These are phyloP conservation scores for Capronia americana DNA, from an alignment of 2,329 filamentous ascomycete genomes.

Conservation along the genomic window DNA sequence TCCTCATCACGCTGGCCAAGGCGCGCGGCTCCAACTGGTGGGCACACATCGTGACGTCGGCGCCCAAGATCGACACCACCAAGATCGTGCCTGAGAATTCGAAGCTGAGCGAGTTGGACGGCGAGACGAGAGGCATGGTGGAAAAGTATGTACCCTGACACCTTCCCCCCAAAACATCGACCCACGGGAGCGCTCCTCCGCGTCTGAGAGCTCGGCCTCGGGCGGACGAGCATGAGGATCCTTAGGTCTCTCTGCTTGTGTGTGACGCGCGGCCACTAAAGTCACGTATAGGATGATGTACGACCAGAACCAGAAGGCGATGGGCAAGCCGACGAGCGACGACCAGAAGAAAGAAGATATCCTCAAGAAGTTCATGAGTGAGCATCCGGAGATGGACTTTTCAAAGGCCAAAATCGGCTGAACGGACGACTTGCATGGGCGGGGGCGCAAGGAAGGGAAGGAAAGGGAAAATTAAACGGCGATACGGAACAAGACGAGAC, in stretches of 20 bases:
- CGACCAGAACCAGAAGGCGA: slow-evolving; percentile 96
- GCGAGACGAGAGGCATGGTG: slow-evolving; percentile 94
- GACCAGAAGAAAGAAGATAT: slow-evolving; percentile 96
- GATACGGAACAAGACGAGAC: neutral
- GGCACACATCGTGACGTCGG: slow-evolving; percentile 84
- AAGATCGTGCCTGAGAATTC: slow-evolving; percentile 95
- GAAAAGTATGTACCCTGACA: slow-evolving; percentile 72
- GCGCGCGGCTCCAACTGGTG: slow-evolving; percentile 98
- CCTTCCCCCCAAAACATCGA: no score
- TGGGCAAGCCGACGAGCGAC: slow-evolving; percentile 84
- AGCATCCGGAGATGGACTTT: slow-evolving; percentile 77
- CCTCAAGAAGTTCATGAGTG: slow-evolving; percentile 86
- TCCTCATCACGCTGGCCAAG: slow-evolving; percentile 92
- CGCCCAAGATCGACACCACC: slow-evolving; percentile 90
- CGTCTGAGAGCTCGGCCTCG: no score
- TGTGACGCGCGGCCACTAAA: neutral
- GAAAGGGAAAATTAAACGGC: neutral
- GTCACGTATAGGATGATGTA: slow-evolving; percentile 80
- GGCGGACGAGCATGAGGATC: neutral
- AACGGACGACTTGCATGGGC: slow-evolving; percentile 22
- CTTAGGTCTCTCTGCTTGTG: no score
- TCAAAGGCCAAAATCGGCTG: slow-evolving; percentile 67
- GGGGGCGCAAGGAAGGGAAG: neutral
- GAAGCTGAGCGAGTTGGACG: slow-evolving; percentile 89
- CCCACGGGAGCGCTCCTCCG: neutral